Evolutionary conservation across 352 stramenopile genomes (phyloP), one percentile per base, ranked within the genome.

Genomic region (Phytopythium mirpurense): DNA sequence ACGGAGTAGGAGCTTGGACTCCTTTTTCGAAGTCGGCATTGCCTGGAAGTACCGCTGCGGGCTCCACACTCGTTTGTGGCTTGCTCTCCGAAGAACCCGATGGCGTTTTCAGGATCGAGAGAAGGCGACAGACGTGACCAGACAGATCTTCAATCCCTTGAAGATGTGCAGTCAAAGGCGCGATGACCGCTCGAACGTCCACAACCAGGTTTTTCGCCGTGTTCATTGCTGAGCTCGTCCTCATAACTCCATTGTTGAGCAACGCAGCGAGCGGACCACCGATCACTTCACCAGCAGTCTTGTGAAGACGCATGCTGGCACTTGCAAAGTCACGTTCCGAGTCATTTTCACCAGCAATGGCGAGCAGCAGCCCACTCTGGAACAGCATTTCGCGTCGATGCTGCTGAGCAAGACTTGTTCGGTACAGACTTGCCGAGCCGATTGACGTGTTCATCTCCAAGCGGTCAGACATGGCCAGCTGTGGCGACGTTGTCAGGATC

Each of bases 371-470:
- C 34, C 68, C 68, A 23, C 68, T 54, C 68, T 77, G 65, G n/a
- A 73, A 27, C 15, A 77, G 45, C 6, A 48, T 42, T 31, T 21
- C 48, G 29, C 21, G 5, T 34, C 16, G 9, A 19, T n/a, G 65
- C 23, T 12, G 29, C n/a, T 41, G 26, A 14, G 38, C 47, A 11
- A 27, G 41, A 24, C 16, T 52, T 53, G 11, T 34, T 37, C 16
- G 67, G 18, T 38, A 72, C 29, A 60, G 45, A 46, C 56, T 74
- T n/a, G 56, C 45, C 26, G 67, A 76, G 41, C 49, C 49, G 59
- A 79, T 54, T 18, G 62, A 46, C 47, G 51, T 36, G 2, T 49
- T 44, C 46, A 85, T 9, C 16, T 60, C 44, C 56, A 77, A 65
- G 37, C 52, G 29, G 18, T 74, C 54, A 10, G 67, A 53, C 50